phyloP scores from a whole-genome alignment of 345 rosid genomes.

The Litchi chinensis region DNA sequence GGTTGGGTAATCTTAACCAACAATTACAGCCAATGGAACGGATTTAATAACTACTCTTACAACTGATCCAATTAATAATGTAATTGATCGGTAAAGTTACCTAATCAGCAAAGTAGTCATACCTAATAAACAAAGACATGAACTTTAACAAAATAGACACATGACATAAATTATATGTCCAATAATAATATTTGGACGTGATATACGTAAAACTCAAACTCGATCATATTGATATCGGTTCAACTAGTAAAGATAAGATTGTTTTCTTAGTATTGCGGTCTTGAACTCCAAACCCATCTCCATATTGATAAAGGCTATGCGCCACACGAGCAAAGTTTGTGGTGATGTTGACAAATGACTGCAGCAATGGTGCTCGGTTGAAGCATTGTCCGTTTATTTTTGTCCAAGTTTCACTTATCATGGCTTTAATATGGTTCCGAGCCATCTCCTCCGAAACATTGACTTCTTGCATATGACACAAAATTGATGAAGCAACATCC shows the following conservation, averaged over 20 bases:
- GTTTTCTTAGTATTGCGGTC: slow-evolving; percentile 32
- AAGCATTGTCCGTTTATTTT: slow-evolving; percentile 36
- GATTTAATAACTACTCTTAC: too few relatives aligned
- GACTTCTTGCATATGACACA: slow-evolving; percentile 43
- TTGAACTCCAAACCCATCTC: slow-evolving; percentile 54
- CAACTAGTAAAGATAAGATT: slow-evolving; percentile 38
- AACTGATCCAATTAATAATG: too few relatives aligned
- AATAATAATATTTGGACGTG: too few relatives aligned
- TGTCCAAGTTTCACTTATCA: slow-evolving; percentile 43
- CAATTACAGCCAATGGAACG: too few relatives aligned
- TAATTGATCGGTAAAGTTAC: too few relatives aligned
- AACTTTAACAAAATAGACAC: too few relatives aligned
- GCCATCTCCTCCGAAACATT: slow-evolving; percentile 44
- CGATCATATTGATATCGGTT: slow-evolving; percentile 24
- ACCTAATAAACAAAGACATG: too few relatives aligned
- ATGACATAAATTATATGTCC: too few relatives aligned
- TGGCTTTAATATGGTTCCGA: slow-evolving; percentile 27
- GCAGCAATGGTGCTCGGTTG: slow-evolving; percentile 13
- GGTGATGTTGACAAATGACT: slow-evolving; percentile 25
- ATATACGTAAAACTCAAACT: neutral
- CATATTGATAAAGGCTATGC: slow-evolving; percentile 44
- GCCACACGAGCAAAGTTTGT: slow-evolving; percentile 45
- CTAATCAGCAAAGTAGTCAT: too few relatives aligned
- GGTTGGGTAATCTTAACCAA: too few relatives aligned
- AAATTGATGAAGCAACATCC: slow-evolving; percentile 50